A percentile compares a stretch with the other conserved stretches of the same genome.
Evolutionary conservation across 1,284 basidiomycete genomes (phyloP).

Genomic region (Naganishia cerealis): DNA sequence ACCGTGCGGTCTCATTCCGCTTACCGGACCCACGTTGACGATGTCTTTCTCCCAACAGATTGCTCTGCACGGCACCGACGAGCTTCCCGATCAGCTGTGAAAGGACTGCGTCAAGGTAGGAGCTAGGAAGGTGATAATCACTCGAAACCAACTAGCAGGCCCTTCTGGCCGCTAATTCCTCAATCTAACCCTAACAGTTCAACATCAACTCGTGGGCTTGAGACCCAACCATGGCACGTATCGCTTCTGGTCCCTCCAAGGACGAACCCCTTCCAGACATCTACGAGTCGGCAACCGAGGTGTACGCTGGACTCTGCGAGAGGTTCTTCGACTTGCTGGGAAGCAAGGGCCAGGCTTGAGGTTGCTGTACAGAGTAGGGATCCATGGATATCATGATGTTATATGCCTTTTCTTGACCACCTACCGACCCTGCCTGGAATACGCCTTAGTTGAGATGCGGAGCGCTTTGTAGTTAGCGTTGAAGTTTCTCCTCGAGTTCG

Average conservation of each 20-base stretch:
- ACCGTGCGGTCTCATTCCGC: too few relatives aligned
- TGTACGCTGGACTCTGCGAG: conserved; percentile 46
- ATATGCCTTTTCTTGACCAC: too few relatives aligned
- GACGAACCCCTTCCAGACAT: conserved; percentile 51
- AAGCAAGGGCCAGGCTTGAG: conserved; percentile 47
- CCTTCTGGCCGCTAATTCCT: not conserved
- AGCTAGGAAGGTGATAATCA: conserved; percentile 47
- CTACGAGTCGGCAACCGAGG: conserved; percentile 49
- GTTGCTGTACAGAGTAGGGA: not conserved
- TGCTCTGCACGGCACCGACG: conserved; percentile 51
- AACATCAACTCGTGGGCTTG: conserved; percentile 56
- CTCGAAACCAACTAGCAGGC: not conserved
- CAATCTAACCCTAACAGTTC: conserved; percentile 38
- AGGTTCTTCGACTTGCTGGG: conserved; percentile 50
- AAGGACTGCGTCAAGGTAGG: conserved; percentile 48
- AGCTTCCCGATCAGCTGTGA: conserved; percentile 51
- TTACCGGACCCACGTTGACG: not conserved
- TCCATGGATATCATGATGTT: too few relatives aligned
- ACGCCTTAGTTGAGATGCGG: too few relatives aligned
- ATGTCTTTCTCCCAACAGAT: conserved; percentile 6
- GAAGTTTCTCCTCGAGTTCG: too few relatives aligned
- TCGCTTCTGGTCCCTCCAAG: conserved; percentile 41
- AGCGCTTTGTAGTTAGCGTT: too few relatives aligned
- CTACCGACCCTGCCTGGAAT: too few relatives aligned
- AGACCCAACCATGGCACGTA: conserved; percentile 49